Percentiles rank a stretch among this genome's conserved stretches.
Evolutionary conservation across 176 grass and related monocot genomes (phyloP).

Genomic region (Tuctoria greenei): DNA sequence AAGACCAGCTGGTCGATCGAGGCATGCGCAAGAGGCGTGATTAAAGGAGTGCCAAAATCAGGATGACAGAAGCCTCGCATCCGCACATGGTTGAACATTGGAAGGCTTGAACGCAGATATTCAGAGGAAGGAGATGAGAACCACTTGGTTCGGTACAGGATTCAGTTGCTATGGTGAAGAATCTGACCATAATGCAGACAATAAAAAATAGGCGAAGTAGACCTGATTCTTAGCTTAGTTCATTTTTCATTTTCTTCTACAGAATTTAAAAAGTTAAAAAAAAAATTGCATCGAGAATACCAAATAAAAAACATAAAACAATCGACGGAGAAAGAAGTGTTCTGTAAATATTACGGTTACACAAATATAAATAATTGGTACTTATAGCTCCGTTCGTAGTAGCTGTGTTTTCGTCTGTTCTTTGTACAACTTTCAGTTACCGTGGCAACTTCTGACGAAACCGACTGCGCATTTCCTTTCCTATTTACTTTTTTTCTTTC

Average conservation of each 20-base stretch:
- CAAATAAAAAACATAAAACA: not conserved
- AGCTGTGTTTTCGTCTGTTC: not conserved
- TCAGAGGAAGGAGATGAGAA: not conserved
- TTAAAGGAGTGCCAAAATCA: not conserved
- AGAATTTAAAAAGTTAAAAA: not conserved
- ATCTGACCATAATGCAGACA: constrained; percentile 43
- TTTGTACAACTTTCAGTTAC: not conserved
- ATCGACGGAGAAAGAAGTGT: not conserved
- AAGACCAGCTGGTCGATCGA: not conserved
- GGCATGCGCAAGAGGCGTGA: not conserved
- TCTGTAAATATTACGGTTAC: constrained; percentile 44
- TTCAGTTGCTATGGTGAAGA: constrained; percentile 57
- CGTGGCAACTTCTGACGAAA: not conserved
- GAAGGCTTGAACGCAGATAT: not conserved
- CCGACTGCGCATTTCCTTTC: not conserved
- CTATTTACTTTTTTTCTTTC: too few species aligned
- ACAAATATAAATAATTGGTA: constrained; percentile 21
- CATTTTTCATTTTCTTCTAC: constrained; percentile 13
- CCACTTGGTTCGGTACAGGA: constrained; percentile 7
- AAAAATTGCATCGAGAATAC: not conserved
- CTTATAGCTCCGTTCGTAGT: not conserved
- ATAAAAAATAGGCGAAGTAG: constrained; percentile 52
- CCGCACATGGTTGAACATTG: not conserved
- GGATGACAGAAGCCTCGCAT: constrained; percentile 20
- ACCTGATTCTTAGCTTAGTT: constrained; percentile 54